phyloP scores from a whole-genome alignment of 2,329 filamentous ascomycete species.

The Fusarium aywerte region DNA sequence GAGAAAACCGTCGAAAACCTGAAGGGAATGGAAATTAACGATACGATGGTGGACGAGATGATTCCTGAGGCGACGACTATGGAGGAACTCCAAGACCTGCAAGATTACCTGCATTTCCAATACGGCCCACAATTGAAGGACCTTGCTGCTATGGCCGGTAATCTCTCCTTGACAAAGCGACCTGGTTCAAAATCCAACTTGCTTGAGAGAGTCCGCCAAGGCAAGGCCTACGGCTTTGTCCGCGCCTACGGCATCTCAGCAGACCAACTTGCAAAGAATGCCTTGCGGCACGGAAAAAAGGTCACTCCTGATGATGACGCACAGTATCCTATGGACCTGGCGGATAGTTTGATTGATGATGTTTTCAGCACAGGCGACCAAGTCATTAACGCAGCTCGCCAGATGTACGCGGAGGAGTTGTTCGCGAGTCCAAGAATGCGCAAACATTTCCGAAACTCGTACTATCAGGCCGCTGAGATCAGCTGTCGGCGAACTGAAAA shows the following conservation, averaged over 20 bases:
- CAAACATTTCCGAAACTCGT: slow-evolving; percentile 83
- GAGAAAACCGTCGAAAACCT: slow-evolving; percentile 82
- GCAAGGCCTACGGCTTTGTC: slow-evolving; percentile 83
- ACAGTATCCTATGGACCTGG: slow-evolving; percentile 84
- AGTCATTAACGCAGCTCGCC: slow-evolving; percentile 81
- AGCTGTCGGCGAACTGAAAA: slow-evolving; percentile 94
- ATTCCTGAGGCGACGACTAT: slow-evolving; percentile 83
- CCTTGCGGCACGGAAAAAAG: slow-evolving; percentile 79
- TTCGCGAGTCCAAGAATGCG: slow-evolving; percentile 89
- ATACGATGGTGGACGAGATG: slow-evolving; percentile 83
- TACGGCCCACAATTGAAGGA: slow-evolving; percentile 89
- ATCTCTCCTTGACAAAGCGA: slow-evolving; percentile 75
- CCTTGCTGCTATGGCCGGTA: slow-evolving; percentile 71
- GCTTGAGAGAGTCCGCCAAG: slow-evolving; percentile 85
- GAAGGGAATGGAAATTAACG: slow-evolving; percentile 71
- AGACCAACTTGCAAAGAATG: slow-evolving; percentile 89
- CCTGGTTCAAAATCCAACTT: slow-evolving; percentile 84
- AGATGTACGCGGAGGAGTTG: slow-evolving; percentile 92
- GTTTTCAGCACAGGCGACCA: slow-evolving; percentile 80
- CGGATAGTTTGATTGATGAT: slow-evolving; percentile 78
- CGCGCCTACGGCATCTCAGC: slow-evolving; percentile 90
- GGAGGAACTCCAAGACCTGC: slow-evolving; percentile 95
- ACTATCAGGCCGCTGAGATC: slow-evolving; percentile 84
- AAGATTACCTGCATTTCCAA: slow-evolving; percentile 96
- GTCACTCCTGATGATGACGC: slow-evolving; percentile 86